Conservation (phyloP, 139 green algal species). For the Chlamydomonas urium region DNA sequence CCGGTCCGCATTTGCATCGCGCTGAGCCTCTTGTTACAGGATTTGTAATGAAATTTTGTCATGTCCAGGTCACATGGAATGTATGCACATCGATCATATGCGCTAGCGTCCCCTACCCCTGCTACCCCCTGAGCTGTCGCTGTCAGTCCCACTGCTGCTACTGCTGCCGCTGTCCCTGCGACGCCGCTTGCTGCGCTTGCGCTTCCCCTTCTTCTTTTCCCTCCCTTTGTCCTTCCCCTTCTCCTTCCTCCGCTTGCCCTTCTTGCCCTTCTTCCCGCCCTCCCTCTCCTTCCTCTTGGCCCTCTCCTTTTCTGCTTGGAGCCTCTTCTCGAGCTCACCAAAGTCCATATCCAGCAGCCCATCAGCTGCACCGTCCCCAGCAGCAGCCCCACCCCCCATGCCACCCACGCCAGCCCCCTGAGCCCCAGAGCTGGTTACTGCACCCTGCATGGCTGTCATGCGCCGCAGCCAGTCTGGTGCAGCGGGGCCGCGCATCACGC, state of each 20-base stretch:
- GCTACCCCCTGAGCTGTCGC: too few relatives aligned
- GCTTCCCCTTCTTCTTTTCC: too few relatives aligned
- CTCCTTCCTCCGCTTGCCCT: neutral
- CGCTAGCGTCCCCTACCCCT: too few relatives aligned
- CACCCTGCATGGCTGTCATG: neutral
- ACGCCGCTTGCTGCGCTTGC: too few relatives aligned
- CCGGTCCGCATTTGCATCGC: too few relatives aligned
- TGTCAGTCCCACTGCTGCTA: too few relatives aligned
- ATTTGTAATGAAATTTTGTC: too few relatives aligned
- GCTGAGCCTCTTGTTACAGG: too few relatives aligned
- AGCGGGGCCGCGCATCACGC: neutral
- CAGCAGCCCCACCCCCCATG: neutral
- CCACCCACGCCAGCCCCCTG: neutral
- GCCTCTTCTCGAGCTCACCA: neutral
- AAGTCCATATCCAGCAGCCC: neutral
- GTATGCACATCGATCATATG: too few relatives aligned
- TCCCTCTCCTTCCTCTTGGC: neutral
- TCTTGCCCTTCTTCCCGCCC: neutral
- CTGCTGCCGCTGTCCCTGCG: too few relatives aligned
- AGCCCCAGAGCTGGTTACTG: neutral
- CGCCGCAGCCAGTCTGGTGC: constrained; percentile 4
- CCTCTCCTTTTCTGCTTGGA: neutral
- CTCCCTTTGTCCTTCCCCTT: constrained; percentile 3
- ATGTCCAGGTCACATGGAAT: too few relatives aligned
- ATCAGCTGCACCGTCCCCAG: neutral